Evolutionary conservation across 2,329 filamentous ascomycete genomes (phyloP), one percentile per base, ranked within the genome.

Genomic region (Colletotrichum incanum): DNA sequence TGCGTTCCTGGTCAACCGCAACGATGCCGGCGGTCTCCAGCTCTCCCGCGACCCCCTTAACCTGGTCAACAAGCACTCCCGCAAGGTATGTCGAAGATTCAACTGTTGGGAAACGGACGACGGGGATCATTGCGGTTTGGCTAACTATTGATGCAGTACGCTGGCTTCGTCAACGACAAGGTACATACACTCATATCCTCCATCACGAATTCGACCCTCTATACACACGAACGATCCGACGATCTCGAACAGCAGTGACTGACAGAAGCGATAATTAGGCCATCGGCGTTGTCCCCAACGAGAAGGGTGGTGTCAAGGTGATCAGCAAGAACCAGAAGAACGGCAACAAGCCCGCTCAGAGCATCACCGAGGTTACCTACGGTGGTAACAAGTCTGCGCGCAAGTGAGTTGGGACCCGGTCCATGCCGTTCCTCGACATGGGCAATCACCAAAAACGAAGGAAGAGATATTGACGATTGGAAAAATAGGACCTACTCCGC

Each of bases 1-100:
- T 88, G 87, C 94, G 83, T 98, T 89, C 91, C 92, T 98, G 84
- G 93, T 96, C 84, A 98, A 98, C 93, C 93, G 94, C 88, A 92
- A 91, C 83, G 86, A 87, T 80, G 89, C 88, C 81, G 95, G 94
- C 82, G 93, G 94, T 84, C 88, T 93, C 79, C 93, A 94, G 86
- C 95, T 99, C 90, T 98, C 96, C 79, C 93, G 93, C 80, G 96
- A 98, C 84, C 94, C 95, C 80, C 87, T 98, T 78, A 99, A 98
- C 91, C 86, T 98, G 86, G 89, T 87, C 84, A 98, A 98, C 93
- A 88, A 92, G 86, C 93, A 97, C 89, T 92, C 90, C 80, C 93
- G 94, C 88, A 98, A 97, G 92, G 94, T 96, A 86, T 76, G 83
- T 70, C 45, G 45, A 12, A 18, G 34, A 20, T 14, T 9, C 23